These are phyloP conservation scores for Metschnikowia proteae DNA, from an alignment of 805 yeast species.

Conservation along the genomic window DNA sequence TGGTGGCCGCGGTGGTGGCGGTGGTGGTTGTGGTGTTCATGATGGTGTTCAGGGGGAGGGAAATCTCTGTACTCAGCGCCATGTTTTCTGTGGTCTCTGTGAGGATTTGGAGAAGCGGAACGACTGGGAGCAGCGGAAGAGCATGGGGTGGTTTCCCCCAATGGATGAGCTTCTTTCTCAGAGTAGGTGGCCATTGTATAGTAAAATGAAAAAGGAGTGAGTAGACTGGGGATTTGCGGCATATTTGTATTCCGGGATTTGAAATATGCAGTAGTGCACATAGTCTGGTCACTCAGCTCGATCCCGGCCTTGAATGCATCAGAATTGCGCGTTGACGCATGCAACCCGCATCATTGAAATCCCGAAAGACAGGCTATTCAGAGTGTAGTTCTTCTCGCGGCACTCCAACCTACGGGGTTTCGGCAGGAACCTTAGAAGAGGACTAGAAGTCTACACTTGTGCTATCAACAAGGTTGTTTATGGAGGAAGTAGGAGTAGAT, in stretches of 20 bases:
- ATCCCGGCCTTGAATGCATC: background rate
- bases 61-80: background rate
- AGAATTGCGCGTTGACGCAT: background rate
- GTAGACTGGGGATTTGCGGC: background rate
- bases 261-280: slow-evolving; percentile 1
- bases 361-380: background rate
- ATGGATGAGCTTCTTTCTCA: background rate
- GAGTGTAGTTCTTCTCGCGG: no score
- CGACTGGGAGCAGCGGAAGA: background rate
- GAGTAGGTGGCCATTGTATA: background rate
- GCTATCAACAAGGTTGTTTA: no score
- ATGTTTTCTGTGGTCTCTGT: background rate
- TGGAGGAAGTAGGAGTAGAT: no score
- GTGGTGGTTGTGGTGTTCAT: background rate
- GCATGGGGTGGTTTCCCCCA: background rate
- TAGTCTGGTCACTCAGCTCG: background rate
- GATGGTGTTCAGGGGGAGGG: background rate
- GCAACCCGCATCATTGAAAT: background rate
- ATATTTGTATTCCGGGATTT: slow-evolving; percentile 4
- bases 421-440: no score
- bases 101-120: background rate
- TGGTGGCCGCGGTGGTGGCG: background rate
- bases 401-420: no score
- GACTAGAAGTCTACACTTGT: no score
- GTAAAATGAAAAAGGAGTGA: background rate